Percentiles rank a stretch among this genome's conserved stretches.
Evolutionary conservation across 352 stramenopile genomes (phyloP).

Genomic region (Labyrinthula sp.): DNA sequence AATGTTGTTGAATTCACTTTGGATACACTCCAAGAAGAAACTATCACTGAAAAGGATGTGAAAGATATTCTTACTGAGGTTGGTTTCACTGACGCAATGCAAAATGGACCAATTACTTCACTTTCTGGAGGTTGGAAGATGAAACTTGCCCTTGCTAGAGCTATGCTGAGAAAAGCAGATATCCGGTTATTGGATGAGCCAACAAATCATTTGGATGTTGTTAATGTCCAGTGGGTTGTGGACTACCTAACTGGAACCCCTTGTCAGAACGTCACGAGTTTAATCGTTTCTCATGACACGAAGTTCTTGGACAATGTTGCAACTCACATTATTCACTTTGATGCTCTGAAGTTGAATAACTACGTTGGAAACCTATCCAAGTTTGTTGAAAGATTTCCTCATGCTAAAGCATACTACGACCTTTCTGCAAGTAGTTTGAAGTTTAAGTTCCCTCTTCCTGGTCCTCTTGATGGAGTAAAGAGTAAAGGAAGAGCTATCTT

Average conservation of each 20-base stretch:
- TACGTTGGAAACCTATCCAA: slow-evolving; percentile 69
- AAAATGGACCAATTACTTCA: slow-evolving; percentile 67
- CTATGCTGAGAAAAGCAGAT: slow-evolving; percentile 72
- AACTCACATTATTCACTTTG: slow-evolving; percentile 82
- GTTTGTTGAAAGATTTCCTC: slow-evolving; percentile 44
- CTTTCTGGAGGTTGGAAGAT: slow-evolving; percentile 84
- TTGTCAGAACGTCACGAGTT: slow-evolving; percentile 70
- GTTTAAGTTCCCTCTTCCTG: slow-evolving; percentile 61
- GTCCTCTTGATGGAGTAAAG: slow-evolving; percentile 58
- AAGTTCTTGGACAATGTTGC: slow-evolving; percentile 83
- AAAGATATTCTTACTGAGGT: slow-evolving; percentile 56
- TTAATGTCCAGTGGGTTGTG: slow-evolving; percentile 87
- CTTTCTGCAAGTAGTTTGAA: slow-evolving; percentile 54
- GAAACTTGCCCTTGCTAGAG: slow-evolving; percentile 65
- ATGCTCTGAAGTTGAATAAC: slow-evolving; percentile 69
- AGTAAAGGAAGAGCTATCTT: slow-evolving; percentile 64
- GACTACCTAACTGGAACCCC: slow-evolving; percentile 69
- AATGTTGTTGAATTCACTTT: slow-evolving; percentile 67
- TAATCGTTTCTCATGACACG: slow-evolving; percentile 90
- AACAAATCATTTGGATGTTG: slow-evolving; percentile 82
- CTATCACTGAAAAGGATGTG: slow-evolving; percentile 49
- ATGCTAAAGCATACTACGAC: slow-evolving; percentile 49
- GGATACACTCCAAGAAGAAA: slow-evolving; percentile 51
- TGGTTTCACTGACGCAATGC: slow-evolving; percentile 73
- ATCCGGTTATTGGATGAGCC: slow-evolving; percentile 79